These are phyloP conservation scores for Lonicera japonica DNA, from an alignment of 129 eudicot genomes.

Conservation along the genomic window DNA sequence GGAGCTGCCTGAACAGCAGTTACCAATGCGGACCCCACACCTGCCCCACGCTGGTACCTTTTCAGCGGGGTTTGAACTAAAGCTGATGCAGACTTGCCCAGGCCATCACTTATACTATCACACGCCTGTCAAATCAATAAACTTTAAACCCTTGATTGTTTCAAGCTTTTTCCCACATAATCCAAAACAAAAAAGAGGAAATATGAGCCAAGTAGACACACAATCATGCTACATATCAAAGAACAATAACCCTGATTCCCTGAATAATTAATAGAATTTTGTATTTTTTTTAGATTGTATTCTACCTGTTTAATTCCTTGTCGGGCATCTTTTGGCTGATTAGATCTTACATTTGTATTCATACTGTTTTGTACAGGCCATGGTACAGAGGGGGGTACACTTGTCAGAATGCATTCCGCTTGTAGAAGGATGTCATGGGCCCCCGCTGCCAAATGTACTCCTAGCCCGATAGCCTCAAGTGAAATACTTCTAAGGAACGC, in stretches of 20 bases:
- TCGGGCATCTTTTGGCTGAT: slow-evolving; percentile 80
- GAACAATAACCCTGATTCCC: no score
- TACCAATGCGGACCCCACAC: slow-evolving; percentile 74
- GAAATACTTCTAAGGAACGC: slow-evolving; percentile 92
- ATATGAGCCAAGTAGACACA: no score
- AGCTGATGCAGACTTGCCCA: slow-evolving; percentile 76
- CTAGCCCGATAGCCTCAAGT: slow-evolving; percentile 86
- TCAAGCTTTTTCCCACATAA: background rate
- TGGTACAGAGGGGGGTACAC: slow-evolving; percentile 58
- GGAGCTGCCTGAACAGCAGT: slow-evolving; percentile 88
- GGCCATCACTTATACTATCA: slow-evolving; percentile 79
- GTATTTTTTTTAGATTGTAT: no score
- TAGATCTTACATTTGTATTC: slow-evolving; percentile 41
- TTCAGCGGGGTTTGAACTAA: slow-evolving; percentile 70
- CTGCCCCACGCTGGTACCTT: slow-evolving; percentile 73
- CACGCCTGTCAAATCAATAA: slow-evolving; percentile 48
- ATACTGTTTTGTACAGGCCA: slow-evolving; percentile 43
- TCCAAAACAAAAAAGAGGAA: no score
- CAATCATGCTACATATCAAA: background rate
- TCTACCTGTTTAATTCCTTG: slow-evolving; percentile 93
- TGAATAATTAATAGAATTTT: no score
- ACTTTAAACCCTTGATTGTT: background rate
- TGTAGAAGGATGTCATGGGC: slow-evolving; percentile 84
- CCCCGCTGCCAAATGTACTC: slow-evolving; percentile 95
- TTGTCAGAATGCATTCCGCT: slow-evolving; percentile 74